Evolutionary conservation across 2,329 filamentous ascomycete genomes (phyloP), one percentile per base, ranked within the genome.

Genomic region (Kalaharituber pfeilii): DNA sequence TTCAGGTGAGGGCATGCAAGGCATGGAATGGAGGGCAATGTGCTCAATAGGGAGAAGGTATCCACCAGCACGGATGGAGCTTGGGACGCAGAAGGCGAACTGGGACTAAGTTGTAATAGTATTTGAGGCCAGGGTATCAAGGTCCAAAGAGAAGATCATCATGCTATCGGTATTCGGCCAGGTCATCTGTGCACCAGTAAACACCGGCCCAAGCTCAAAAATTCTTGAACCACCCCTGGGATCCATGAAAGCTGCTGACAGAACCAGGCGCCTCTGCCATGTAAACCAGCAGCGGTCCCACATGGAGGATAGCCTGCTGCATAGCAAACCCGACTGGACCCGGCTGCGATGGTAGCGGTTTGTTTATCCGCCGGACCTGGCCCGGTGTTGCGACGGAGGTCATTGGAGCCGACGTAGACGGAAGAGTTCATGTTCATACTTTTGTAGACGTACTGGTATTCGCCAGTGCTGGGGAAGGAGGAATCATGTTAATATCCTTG

Each of bases 211-310:
- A n/a, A 67, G n/a, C 57, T 42, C 68, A 65, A 24, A 63, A 69
- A 63, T 67, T 67, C 57, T 68, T 68, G 47, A 67, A 67, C 66
- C 67, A 68, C 25, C 61, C 51, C 8, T 66, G 74, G 51, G 81
- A 75, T 58, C 80, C 80, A 67, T 86, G 81, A 62, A 82, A 80
- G 44, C 72, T 73, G 62, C 81, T 76, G 56, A 83, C 74, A 64
- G 78, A 80, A 67, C 79, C 76, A 56, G 82, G 71, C 53, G 73
- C 77, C 58, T 68, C 67, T 36, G 68, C 69, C 64, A 72, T 66
- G 61, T 71, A 71, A 55, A 69, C 63, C 56, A 69, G 67, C 5
- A 68, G 65, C 1, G 69, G 70, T 8, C 69, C 69, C 4, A 69
- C 69, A 59, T 71, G 69, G 66, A 72, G 68, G 62, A 60, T 57